Evolutionary conservation across 305 asterid species (phyloP), one percentile per base, ranked within the genome.

Genomic region (Fraxinus sp.): DNA sequence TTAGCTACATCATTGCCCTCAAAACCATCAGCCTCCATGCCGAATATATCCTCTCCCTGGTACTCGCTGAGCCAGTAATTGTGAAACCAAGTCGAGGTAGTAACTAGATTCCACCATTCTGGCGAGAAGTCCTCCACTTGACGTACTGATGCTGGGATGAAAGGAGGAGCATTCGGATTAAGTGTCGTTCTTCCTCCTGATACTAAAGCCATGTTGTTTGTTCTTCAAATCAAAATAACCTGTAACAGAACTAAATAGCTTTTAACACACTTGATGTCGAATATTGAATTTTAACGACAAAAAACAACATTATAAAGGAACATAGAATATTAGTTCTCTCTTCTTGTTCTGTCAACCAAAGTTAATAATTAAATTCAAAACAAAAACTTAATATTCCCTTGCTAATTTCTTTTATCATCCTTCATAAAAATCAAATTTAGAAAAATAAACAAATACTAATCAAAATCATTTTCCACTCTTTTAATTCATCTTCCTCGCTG

Each of bases 61-160:
- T 90, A 89, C 88, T 91, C 92, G 83, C 95, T 91, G 68, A 89
- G 83, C 99, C 99, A 95, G 86, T 94, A 91, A 82, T 93, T 91
- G 14, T 82, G 91, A 89, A 91, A 95, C 97, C 95, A 94, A 57
- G 96, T 88, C 32, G 97, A 88, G 57, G 97, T 93, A 5, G 92
- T 92, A 80, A 95, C 94, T 78, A 95, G 89, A 77, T 89, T 85
- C 97, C 97, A 94, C 99, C 99, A 95, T 71, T 94, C 97, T 1
- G 95, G 97, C 5, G 99, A 95, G 89, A 94, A 95, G 79, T 95
- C 99, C 90, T 93, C 99, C 89, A 95, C 97, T 81, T 90, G 93
- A 79, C 91, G 92, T 88, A 95, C 88, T 24, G 91, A 90, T 22
- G 97, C 91, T 22, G 98, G 99, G 59, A 95, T 84, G 79, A 88